phyloP scores from a whole-genome alignment of 2,329 filamentous ascomycete genomes.

The Alternaria conjuncta region DNA sequence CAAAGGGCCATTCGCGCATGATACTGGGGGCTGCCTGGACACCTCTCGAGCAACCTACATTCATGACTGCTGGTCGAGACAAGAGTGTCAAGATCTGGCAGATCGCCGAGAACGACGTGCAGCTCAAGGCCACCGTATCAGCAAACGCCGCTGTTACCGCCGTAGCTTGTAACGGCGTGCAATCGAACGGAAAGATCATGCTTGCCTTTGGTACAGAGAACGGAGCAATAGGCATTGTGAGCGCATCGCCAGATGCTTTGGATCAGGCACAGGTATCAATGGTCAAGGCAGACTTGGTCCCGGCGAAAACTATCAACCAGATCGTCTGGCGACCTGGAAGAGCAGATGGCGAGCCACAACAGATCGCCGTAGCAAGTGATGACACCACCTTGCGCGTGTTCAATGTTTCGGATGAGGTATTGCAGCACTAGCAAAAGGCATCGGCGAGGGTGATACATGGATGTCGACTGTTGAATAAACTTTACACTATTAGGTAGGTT shows the following conservation, averaged over 20 bases:
- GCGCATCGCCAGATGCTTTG: slow-evolving; percentile 3
- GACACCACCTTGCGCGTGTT: slow-evolving; percentile 50
- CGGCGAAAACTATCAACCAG: slow-evolving; percentile 41
- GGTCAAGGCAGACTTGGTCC: slow-evolving; percentile 20
- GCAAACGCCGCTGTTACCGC: slow-evolving; percentile 39
- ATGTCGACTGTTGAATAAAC: not conserved
- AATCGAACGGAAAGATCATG: not conserved
- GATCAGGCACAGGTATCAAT: slow-evolving; percentile 22
- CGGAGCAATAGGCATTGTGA: slow-evolving; percentile 34
- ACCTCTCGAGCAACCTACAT: slow-evolving; percentile 55
- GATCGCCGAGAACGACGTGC: slow-evolving; percentile 29
- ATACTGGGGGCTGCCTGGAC: slow-evolving; percentile 89
- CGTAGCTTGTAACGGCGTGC: slow-evolving; percentile 26
- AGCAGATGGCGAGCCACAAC: slow-evolving; percentile 13
- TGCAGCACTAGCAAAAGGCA: not conserved
- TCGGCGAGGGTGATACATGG: not conserved
- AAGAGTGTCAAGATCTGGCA: slow-evolving; percentile 74
- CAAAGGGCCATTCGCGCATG: slow-evolving; percentile 91
- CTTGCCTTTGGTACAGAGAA: slow-evolving; percentile 46
- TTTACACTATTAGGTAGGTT: not conserved
- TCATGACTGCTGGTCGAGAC: slow-evolving; percentile 90
- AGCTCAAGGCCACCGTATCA: slow-evolving; percentile 32
- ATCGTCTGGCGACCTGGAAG: slow-evolving; percentile 41
- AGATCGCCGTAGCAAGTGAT: slow-evolving; percentile 52
- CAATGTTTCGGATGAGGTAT: slow-evolving; percentile 14